Percentiles rank a stretch among this genome's conserved stretches.
These are phyloP conservation scores for Heterobasidion occidentale DNA, from an alignment of 1,284 basidiomycete species.

Conservation along the genomic window DNA sequence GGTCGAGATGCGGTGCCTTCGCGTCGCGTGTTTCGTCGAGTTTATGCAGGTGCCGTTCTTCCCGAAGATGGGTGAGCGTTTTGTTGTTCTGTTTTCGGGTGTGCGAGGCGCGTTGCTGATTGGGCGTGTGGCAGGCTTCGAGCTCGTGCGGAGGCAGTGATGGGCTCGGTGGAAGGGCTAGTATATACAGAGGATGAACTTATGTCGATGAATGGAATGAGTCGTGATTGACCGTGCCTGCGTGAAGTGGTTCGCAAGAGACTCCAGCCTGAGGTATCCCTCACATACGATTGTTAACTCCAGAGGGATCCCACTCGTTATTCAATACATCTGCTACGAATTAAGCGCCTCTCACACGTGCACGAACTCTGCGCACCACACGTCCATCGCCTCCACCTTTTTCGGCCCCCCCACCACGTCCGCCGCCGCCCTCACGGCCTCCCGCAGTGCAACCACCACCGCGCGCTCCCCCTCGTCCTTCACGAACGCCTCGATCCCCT, in stretches of 20 bases:
- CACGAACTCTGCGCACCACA: constrained; percentile 18
- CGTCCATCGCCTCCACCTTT: constrained; percentile 24
- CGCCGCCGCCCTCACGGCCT: constrained; percentile 14
- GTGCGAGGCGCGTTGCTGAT: not conserved
- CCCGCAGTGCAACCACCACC: constrained; percentile 20
- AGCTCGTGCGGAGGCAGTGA: not conserved
- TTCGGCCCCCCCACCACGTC: constrained; percentile 10
- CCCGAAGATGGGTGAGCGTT: not conserved
- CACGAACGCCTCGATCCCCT: constrained; percentile 15
- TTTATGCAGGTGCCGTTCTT: not conserved
- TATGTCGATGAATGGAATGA: no score
- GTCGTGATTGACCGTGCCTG: no score
- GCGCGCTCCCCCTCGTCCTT: constrained; percentile 19
- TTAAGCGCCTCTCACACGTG: not conserved
- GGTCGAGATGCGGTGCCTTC: not conserved
- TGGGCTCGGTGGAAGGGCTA: no score
- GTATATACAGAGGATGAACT: no score
- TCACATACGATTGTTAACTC: no score
- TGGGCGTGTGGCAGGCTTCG: not conserved
- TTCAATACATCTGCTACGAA: no score
- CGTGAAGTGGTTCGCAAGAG: no score
- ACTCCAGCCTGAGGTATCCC: no score
- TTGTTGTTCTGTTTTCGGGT: not conserved
- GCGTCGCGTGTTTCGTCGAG: not conserved
- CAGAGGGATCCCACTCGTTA: no score